phyloP scores from a whole-genome alignment of 2,329 filamentous ascomycete genomes.

The Rutstroemia sydowiana region DNA sequence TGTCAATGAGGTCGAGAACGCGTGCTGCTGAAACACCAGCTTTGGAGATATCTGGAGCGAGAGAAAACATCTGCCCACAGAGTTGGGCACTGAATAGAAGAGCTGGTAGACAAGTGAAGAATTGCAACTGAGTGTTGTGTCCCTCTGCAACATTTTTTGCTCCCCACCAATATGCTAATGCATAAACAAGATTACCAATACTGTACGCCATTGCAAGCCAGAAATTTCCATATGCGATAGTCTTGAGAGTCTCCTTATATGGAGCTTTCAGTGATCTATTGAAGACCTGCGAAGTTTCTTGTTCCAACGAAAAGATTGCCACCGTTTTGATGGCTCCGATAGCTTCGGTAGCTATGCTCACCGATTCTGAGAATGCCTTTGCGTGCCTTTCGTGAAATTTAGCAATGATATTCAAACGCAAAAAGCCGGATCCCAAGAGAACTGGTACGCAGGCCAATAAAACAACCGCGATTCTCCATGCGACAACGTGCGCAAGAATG shows the following conservation, averaged over 20 bases:
- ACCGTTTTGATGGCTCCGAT: constrained; percentile 59
- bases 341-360: constrained; percentile 39
- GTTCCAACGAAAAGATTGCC: constrained; percentile 46
- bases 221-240: constrained; percentile 38
- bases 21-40: constrained; percentile 54
- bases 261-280: constrained; percentile 43
- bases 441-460: constrained; percentile 55
- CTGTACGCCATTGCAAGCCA: constrained; percentile 52
- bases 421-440: background rate
- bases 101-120: constrained; percentile 65
- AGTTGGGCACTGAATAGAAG: constrained; percentile 66
- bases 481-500: constrained; percentile 60
- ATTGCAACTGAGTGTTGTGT: constrained; percentile 55
- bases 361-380: background rate
- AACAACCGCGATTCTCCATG: constrained; percentile 69
- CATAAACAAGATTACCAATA: constrained; percentile 60
- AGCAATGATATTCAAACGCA: background rate
- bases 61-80: constrained; percentile 67
- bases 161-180: constrained; percentile 75
- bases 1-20: constrained; percentile 44
- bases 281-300: constrained; percentile 47
- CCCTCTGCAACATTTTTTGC: constrained; percentile 61
- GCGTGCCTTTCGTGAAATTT: background rate
- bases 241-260: constrained; percentile 43
- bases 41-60: constrained; percentile 64